A percentile compares a stretch with the other conserved stretches of the same genome.
Evolutionary conservation across 768 basidiomycete genomes (phyloP).

Genomic region (Mycena kentingensis): DNA sequence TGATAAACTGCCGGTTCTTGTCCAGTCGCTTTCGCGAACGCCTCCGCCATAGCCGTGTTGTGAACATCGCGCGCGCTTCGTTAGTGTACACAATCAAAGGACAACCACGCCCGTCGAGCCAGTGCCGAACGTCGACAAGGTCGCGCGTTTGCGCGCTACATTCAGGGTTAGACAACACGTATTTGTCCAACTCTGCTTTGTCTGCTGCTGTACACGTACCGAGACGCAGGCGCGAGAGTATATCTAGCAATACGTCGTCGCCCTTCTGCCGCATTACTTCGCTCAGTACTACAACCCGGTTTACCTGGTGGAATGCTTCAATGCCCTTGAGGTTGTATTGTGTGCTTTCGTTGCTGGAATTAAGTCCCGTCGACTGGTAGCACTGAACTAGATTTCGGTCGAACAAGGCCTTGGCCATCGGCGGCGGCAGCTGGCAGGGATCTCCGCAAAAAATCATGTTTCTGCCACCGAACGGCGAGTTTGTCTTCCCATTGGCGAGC

Average conservation of each 20-base stretch:
- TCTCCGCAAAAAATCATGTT: too few relatives aligned
- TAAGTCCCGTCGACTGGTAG: conserved; percentile 4
- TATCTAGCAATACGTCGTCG: conserved; percentile 7
- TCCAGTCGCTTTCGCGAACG: conserved; percentile 10
- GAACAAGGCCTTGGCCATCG: too few relatives aligned
- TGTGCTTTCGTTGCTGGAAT: conserved; percentile 16
- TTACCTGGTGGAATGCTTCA: conserved; percentile 12
- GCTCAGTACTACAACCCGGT: conserved; percentile 11
- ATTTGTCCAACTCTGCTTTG: conserved; percentile 14
- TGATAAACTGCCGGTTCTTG: conserved; percentile 5
- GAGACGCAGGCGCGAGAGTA: conserved; percentile 7
- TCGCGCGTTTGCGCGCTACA: conserved; percentile 2
- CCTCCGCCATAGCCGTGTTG: conserved; percentile 6
- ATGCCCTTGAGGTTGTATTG: conserved; percentile 12
- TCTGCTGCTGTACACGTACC: conserved; percentile 17
- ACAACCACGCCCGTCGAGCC: conserved; percentile 4
- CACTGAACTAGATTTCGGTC: conserved; percentile 14
- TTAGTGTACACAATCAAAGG: conserved; percentile 15
- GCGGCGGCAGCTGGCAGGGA: too few relatives aligned
- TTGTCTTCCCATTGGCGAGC: too few relatives aligned
- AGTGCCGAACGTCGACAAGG: conserved; percentile 1
- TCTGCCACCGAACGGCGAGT: too few relatives aligned
- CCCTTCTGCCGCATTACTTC: conserved; percentile 26
- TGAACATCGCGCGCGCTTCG: conserved; percentile 4
- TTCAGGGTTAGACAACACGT: conserved; percentile 13